A percentile compares a stretch with the other conserved stretches of the same genome.
phyloP scores from a whole-genome alignment of 2,329 filamentous ascomycete species.

The Colletotrichum shisoi region DNA sequence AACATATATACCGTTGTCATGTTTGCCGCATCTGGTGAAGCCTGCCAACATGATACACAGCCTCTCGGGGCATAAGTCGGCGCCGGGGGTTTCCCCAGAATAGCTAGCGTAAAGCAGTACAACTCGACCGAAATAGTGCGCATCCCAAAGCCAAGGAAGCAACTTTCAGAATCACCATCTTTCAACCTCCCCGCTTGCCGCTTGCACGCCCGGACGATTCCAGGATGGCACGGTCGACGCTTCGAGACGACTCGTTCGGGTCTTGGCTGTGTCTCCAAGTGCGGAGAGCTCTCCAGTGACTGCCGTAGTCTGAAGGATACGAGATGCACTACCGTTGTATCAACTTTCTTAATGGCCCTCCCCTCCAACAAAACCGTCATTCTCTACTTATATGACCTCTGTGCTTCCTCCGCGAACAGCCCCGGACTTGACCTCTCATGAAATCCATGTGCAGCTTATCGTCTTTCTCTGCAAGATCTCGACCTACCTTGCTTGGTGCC shows the following conservation, averaged over 20 bases:
- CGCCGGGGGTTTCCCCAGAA: background rate
- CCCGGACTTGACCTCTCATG: background rate
- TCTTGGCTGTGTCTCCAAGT: conserved; percentile 32
- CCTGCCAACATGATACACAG: background rate
- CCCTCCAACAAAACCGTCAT: background rate
- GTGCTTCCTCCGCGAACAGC: background rate
- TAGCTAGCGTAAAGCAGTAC: background rate
- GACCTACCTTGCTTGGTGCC: background rate
- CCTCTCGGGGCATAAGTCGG: too few relatives aligned
- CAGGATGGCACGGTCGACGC: conserved; percentile 14
- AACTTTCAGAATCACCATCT: background rate
- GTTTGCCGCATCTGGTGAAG: background rate
- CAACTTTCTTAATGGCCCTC: background rate
- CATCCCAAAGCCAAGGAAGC: background rate
- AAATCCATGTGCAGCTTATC: conserved; percentile 2
- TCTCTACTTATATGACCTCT: conserved; percentile 26
- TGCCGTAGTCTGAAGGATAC: background rate
- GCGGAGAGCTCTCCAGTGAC: conserved; percentile 10
- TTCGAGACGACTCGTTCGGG: conserved; percentile 16
- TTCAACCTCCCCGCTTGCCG: background rate
- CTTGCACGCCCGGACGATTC: conserved; percentile 7
- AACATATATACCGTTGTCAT: too few relatives aligned
- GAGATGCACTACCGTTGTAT: background rate
- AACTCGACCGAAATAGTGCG: conserved; percentile 1
- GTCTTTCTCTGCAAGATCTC: conserved; percentile 16